Evolutionary conservation across 2,329 filamentous ascomycete genomes (phyloP).

Genomic region (Calonectria honghensis): DNA sequence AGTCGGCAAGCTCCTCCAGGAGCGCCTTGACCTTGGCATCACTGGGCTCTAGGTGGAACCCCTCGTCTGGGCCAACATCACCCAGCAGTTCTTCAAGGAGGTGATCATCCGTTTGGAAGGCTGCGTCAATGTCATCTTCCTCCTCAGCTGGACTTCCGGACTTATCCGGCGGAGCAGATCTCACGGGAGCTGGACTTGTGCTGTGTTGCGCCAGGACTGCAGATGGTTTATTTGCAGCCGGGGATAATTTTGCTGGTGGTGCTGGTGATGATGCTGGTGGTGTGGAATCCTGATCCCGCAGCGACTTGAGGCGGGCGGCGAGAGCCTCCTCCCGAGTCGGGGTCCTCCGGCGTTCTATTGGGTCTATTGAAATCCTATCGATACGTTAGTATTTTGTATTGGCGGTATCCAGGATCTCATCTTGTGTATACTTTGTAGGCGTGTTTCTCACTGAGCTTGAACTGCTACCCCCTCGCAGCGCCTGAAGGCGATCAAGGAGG

Average conservation of each 20-base stretch:
- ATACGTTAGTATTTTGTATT: background rate
- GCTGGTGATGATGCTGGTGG: slow-evolving; percentile 51
- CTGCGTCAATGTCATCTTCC: slow-evolving; percentile 60
- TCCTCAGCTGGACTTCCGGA: slow-evolving; percentile 47
- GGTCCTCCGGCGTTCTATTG: slow-evolving; percentile 65
- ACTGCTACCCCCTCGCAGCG: slow-evolving; percentile 63
- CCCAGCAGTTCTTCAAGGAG: slow-evolving; percentile 72
- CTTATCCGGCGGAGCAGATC: background rate
- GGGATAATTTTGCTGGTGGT: slow-evolving; percentile 39
- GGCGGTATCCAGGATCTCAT: background rate
- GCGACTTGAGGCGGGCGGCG: slow-evolving; percentile 69
- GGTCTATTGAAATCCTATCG: slow-evolving; percentile 57
- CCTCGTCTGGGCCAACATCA: slow-evolving; percentile 62
- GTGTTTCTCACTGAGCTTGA: slow-evolving; percentile 60
- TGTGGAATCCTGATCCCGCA: slow-evolving; percentile 65
- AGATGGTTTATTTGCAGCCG: slow-evolving; percentile 3
- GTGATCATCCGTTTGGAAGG: slow-evolving; percentile 70
- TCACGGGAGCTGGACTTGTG: slow-evolving; percentile 28
- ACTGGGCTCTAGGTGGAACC: slow-evolving; percentile 48
- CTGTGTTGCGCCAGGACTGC: background rate
- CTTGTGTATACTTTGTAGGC: slow-evolving; percentile 62
- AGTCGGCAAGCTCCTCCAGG: slow-evolving; percentile 60
- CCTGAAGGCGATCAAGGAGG: slow-evolving; percentile 73
- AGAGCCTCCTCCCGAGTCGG: slow-evolving; percentile 71
- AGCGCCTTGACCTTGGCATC: slow-evolving; percentile 61